phyloP scores from a whole-genome alignment of 2,329 filamentous ascomycete species.

The Amauroascus verrucosus region DNA sequence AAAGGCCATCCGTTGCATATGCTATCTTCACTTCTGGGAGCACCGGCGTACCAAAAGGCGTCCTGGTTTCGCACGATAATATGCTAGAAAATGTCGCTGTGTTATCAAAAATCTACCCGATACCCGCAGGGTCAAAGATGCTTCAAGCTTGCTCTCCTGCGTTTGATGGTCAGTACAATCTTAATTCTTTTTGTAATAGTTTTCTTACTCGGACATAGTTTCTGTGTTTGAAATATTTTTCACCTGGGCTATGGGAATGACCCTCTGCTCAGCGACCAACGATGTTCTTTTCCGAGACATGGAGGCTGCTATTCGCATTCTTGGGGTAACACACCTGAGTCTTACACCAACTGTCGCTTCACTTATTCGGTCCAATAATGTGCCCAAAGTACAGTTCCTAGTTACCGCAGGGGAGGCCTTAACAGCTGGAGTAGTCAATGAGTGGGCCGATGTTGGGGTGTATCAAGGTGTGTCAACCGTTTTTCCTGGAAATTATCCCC shows the following conservation, averaged over 20 bases:
- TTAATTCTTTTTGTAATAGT: not conserved
- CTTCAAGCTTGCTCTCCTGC: slow-evolving; percentile 75
- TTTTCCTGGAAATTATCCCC: not conserved
- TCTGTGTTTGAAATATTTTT: slow-evolving; percentile 90
- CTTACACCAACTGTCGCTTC: slow-evolving; percentile 77
- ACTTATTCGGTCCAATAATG: slow-evolving; percentile 56
- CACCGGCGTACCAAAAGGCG: slow-evolving; percentile 69
- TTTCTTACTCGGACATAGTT: slow-evolving; percentile 37
- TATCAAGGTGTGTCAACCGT: slow-evolving; percentile 50
- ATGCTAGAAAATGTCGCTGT: slow-evolving; percentile 64
- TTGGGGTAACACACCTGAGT: slow-evolving; percentile 68
- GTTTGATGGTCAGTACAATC: slow-evolving; percentile 50
- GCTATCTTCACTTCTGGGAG: slow-evolving; percentile 77
- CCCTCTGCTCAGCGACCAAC: slow-evolving; percentile 63
- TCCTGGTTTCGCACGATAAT: slow-evolving; percentile 65
- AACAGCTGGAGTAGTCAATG: slow-evolving; percentile 57
- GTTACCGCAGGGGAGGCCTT: slow-evolving; percentile 75
- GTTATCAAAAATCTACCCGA: slow-evolving; percentile 57
- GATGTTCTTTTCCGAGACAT: slow-evolving; percentile 65
- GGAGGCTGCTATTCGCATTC: slow-evolving; percentile 52
- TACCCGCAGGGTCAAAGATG: slow-evolving; percentile 45
- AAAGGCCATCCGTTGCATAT: slow-evolving; percentile 52
- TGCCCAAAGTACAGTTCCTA: slow-evolving; percentile 62
- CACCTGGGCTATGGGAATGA: slow-evolving; percentile 67
- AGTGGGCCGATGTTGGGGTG: slow-evolving; percentile 58